phyloP scores from a whole-genome alignment of 202 grass and related monocot species.

The Alloteropsis angusta region DNA sequence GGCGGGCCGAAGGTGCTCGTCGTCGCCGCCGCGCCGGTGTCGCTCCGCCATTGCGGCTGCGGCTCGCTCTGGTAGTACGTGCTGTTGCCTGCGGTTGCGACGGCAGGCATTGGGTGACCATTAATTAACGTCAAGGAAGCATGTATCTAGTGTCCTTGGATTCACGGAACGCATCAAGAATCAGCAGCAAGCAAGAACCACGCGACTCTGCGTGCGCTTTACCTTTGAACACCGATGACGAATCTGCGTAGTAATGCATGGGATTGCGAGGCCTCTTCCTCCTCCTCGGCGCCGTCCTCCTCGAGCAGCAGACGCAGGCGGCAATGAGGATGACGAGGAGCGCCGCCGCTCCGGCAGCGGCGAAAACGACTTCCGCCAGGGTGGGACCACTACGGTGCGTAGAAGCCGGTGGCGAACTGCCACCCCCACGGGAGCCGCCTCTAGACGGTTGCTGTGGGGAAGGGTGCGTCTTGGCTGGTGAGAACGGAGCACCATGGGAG shows the following conservation, averaged over 20 bases:
- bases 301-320: slow-evolving; percentile 51
- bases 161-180: neutral
- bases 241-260: slow-evolving; percentile 61
- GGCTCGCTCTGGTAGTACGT: slow-evolving; percentile 25
- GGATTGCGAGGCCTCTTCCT: slow-evolving; percentile 45
- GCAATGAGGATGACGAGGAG: slow-evolving; percentile 45
- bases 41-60: slow-evolving; percentile 32
- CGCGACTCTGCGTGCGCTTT: neutral
- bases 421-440: neutral
- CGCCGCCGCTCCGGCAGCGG: slow-evolving; percentile 19
- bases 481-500: neutral
- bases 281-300: slow-evolving; percentile 45
- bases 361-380: slow-evolving; percentile 29
- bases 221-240: slow-evolving; percentile 43
- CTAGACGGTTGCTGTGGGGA: neutral
- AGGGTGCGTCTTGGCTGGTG: slow-evolving; percentile 20
- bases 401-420: neutral
- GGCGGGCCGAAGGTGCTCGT: neutral
- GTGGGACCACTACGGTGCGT: neutral
- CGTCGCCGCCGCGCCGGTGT: neutral
- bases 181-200: neutral
- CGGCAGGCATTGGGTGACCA: neutral
- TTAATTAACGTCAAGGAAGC: neutral
- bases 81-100: slow-evolving; percentile 19
- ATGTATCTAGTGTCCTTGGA: neutral